Base-by-base conservation (phyloP, 106 monocot species). In the Vanilla planifolia region DNA sequence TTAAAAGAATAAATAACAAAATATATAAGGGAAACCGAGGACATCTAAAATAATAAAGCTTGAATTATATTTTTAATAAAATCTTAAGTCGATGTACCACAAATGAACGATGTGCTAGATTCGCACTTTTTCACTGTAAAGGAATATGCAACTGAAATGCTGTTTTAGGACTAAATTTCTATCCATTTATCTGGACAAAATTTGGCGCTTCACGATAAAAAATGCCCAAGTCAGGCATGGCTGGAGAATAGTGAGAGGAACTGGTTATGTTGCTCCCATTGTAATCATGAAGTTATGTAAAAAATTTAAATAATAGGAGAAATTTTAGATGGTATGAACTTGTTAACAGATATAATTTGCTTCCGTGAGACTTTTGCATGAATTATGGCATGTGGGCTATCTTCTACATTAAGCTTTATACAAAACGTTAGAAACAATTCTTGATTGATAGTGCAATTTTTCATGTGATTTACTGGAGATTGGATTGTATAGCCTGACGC, bases 111-210 rank as follows among this genome's bases (percentile, higher is more conserved):
- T 43, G 43, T 15, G 32, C 30, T 30, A 30, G 53, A 32, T 53
- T 16, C 5, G 53, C 30, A 32, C 53, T 17, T 53, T 53, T 28
- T 53, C 40, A 16, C 16, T 53, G 5, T 7, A 2, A 32, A 53
- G 30, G 53, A 53, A 53, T 32, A 53, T 53, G 53, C 53, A 23
- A 25, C 23, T 48, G 32, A 53, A 53, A 5, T 53, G 4, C 50
- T 24, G 25, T 8, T 14, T 30, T 22, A 16, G n/a, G 16, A 13
- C 16, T 32, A 53, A 29, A 30, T 29, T 29, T 32, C 15, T 16
- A 30, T 0, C 4, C 32, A 53, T 30, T 29, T 53, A 22, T 53
- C 4, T 23, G 28, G 2, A 32, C 5, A 15, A 28, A 40, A 30
- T 16, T 52, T 48, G 2, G 25, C 44, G 6, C 24, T 23, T 53